Evolutionary conservation across 169 alveolate species (phyloP).

Genomic region (Plasmodium falciparum): DNA sequence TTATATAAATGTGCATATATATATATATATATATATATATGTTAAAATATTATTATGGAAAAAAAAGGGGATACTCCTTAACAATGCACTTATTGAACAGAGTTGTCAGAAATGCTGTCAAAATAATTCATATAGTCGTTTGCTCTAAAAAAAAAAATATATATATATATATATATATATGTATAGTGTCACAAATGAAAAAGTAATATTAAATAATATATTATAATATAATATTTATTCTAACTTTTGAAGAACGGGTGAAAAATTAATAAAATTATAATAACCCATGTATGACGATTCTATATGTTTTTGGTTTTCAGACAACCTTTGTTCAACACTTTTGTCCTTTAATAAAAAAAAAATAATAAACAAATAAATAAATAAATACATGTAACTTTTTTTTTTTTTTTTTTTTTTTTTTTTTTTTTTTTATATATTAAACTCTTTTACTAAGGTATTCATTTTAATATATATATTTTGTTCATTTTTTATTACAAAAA

Average conservation of each 20-base stretch:
- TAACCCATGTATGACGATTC: slow-evolving; percentile 12
- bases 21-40: too few species aligned
- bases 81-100: too few species aligned
- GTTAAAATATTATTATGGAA: too few species aligned
- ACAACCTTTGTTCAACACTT: slow-evolving; percentile 9
- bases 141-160: neutral
- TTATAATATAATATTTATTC: neutral
- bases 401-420: neutral
- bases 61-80: too few species aligned
- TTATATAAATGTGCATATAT: too few species aligned
- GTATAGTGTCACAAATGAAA: neutral
- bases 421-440: neutral
- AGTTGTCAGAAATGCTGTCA: too few species aligned
- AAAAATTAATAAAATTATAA: slow-evolving; percentile 30
- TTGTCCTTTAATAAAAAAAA: slow-evolving; percentile 15
- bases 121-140: too few species aligned
- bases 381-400: neutral
- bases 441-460: neutral
- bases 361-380: neutral
- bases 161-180: neutral
- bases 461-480: neutral
- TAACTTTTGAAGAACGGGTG: slow-evolving; percentile 5
- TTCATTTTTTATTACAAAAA: slow-evolving; percentile 37
- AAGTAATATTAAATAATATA: neutral
- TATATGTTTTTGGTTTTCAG: slow-evolving; percentile 10